A percentile compares a stretch with the other conserved stretches of the same genome.
Conservation (phyloP, 345 rosid genomes). For the Acer campestre region DNA sequence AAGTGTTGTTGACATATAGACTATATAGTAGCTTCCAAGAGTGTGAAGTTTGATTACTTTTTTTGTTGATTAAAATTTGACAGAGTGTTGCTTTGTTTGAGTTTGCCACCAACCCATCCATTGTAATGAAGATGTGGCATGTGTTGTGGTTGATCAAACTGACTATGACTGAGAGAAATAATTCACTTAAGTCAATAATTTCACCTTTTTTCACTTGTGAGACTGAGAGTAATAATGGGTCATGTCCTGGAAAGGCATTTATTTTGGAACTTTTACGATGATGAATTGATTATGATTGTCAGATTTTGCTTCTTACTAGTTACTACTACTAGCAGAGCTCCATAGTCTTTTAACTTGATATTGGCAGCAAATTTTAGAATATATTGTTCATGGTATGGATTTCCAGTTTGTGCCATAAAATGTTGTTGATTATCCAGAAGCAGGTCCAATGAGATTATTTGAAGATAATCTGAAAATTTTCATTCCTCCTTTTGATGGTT, state of each 20-base stretch:
- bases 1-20: background rate
- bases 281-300: no score
- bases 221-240: background rate
- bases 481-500: background rate
- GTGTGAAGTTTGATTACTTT: background rate
- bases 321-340: background rate
- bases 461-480: background rate
- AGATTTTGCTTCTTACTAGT: no score
- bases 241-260: constrained; percentile 13
- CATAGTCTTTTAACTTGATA: background rate
- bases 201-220: constrained; percentile 19
- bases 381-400: background rate
- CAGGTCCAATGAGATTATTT: background rate
- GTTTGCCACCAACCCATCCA: background rate
- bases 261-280: background rate
- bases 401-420: no score
- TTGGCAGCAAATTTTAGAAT: background rate
- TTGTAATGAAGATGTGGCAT: background rate
- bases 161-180: background rate
- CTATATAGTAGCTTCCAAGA: no score
- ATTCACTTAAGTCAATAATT: constrained; percentile 11
- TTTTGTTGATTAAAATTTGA: no score
- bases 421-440: no score
- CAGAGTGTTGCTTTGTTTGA: background rate
- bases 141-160: constrained; percentile 1